Percentiles rank a stretch among this genome's conserved stretches.
These are phyloP conservation scores for Neurospora tetraspora DNA, from an alignment of 495 filamentous ascomycete genomes.

Conservation along the genomic window DNA sequence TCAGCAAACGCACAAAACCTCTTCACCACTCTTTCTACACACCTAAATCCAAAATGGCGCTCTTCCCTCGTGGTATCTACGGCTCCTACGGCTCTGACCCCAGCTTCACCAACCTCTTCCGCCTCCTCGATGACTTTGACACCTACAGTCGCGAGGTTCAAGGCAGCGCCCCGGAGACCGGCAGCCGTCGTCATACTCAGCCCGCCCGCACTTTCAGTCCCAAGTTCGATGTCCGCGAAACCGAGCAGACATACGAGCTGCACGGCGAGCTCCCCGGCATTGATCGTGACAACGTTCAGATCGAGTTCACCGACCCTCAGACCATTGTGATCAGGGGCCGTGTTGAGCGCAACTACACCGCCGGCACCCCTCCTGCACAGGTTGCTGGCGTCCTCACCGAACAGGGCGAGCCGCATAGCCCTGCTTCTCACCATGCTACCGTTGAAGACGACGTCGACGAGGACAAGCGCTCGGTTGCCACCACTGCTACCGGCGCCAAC, in stretches of 20 bases:
- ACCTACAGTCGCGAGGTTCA: constrained; percentile 32
- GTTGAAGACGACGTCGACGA: constrained; percentile 21
- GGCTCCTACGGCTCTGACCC: constrained; percentile 31
- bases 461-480: constrained; percentile 2
- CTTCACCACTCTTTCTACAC: background rate
- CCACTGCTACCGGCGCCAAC: constrained; percentile 9
- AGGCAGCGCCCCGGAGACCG: constrained; percentile 10
- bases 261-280: constrained; percentile 84
- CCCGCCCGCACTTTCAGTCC: constrained; percentile 20
- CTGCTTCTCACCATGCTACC: constrained; percentile 29
- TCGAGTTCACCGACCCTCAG: constrained; percentile 75
- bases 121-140: constrained; percentile 67
- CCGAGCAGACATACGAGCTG: constrained; percentile 58
- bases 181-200: constrained; percentile 17
- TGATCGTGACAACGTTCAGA: constrained; percentile 62
- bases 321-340: constrained; percentile 67
- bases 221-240: constrained; percentile 72
- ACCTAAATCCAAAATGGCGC: constrained; percentile 45
- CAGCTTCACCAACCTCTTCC: constrained; percentile 60
- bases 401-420: constrained; percentile 18
- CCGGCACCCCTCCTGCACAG: constrained; percentile 28
- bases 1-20: constrained; percentile 3
- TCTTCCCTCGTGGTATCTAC: constrained; percentile 49
- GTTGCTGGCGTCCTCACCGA: background rate
- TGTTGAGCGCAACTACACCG: constrained; percentile 46